Base-by-base conservation (phyloP, 2,329 filamentous ascomycete species). In the Phyllosticta ampelicida region DNA sequence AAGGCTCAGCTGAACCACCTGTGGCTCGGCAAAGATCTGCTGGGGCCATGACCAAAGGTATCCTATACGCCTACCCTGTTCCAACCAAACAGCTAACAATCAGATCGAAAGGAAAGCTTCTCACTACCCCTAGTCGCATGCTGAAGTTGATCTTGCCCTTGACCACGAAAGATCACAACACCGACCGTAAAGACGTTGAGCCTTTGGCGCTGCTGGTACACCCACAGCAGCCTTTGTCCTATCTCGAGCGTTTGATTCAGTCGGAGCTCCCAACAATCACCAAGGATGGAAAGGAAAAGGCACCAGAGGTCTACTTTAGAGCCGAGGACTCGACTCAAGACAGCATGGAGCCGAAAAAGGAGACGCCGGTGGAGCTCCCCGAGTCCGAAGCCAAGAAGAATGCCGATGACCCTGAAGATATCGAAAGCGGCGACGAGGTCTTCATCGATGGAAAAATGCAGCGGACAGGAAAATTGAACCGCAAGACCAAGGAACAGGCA, bases 171-270 rank as follows among this genome's bases (percentile, higher is more conserved):
- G 83, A 85, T 59, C 76, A 77, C 28, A 80, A 82, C 62, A 73
- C 74, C 1, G 80, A 85, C 61, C 78, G 83, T 59, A 86, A 87
- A 71, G 80, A 85, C 53, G 83, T 92, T n/a, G 88, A 95, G 64
- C 90, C 90, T 0, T 77, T 96, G 11, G 90, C 90, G 0, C 80
- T 96, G 0, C 82, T 96, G 1, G 80, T 96, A 0, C 91, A 96
- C 65, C 90, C 91, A 0, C 89, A 95, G 62, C 91, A 96, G 68
- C 91, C 91, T 0, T 79, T 96, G 2, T 95, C 89, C 9, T 95
- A 96, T 70, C 83, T 96, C 49, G 89, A 95, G 70, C 83, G 89
- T 9, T 76, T 96, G 2, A 91, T 96, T 52, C 91, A 96, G 68
- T 87, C 89, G 56, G 91, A 96, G 71, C 77, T 96, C 0, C 88